These are phyloP conservation scores for Daldinia decipiens DNA, from an alignment of 495 filamentous ascomycete species.

Conservation along the genomic window DNA sequence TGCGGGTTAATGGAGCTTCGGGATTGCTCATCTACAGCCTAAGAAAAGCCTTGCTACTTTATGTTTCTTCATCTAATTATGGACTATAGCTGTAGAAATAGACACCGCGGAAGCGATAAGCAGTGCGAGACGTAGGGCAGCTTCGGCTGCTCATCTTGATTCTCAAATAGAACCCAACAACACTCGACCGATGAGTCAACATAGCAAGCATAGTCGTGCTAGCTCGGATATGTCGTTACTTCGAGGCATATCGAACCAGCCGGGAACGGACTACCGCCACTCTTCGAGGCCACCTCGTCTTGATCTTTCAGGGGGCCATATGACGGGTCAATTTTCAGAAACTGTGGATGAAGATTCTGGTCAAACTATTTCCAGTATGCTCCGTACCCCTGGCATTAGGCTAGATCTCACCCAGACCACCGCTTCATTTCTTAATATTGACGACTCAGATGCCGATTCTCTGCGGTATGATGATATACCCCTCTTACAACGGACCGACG, in stretches of 20 bases:
- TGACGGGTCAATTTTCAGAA: conserved; percentile 44
- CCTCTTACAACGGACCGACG: conserved; percentile 66
- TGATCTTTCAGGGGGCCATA: conserved; percentile 43
- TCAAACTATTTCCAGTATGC: conserved; percentile 57
- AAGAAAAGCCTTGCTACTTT: background rate
- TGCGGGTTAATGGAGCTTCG: background rate
- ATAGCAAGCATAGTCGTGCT: conserved; percentile 69
- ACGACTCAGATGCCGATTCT: conserved; percentile 67
- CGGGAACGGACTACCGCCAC: conserved; percentile 42
- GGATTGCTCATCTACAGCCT: conserved; percentile 4
- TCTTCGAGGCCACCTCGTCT: conserved; percentile 42
- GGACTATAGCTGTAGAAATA: conserved; percentile 34
- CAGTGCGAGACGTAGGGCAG: conserved; percentile 52
- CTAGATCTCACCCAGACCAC: conserved; percentile 54
- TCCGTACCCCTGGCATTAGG: conserved; percentile 57
- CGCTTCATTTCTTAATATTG: conserved; percentile 66
- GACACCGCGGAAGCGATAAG: conserved; percentile 37
- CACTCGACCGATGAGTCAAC: conserved; percentile 61
- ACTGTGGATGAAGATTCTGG: conserved; percentile 49
- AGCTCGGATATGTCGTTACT: conserved; percentile 71
- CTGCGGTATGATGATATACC: conserved; percentile 69
- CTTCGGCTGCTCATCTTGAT: conserved; percentile 64
- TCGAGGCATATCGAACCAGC: conserved; percentile 50
- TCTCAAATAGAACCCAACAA: conserved; percentile 54
- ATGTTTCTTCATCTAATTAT: conserved; percentile 25